Evolutionary conservation across 139 green algal species (phyloP).

Genomic region (Chlorella vulgaris): DNA sequence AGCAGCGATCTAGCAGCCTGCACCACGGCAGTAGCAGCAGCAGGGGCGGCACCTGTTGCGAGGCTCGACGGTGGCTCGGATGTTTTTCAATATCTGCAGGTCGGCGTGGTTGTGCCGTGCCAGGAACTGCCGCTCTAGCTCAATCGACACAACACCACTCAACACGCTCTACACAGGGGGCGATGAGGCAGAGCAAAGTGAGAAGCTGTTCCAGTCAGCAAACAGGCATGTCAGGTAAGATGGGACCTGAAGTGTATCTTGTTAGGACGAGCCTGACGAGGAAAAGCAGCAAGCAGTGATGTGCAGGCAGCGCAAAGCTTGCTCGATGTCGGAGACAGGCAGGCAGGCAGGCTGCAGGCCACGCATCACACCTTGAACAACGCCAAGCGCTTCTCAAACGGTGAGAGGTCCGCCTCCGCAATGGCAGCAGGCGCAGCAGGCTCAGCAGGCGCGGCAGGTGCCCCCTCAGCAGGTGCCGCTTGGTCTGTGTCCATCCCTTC

Average conservation of each 20-base stretch:
- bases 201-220: background rate
- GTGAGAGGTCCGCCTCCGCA: background rate
- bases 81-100: constrained; percentile 89
- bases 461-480: constrained; percentile 28
- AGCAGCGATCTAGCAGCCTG: background rate
- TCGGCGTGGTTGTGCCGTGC: constrained; percentile 85
- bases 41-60: constrained; percentile 32
- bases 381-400: constrained; percentile 2
- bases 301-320: no score
- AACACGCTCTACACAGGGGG: constrained; percentile 70
- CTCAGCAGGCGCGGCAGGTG: constrained; percentile 24
- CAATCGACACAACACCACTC: constrained; percentile 84
- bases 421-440: no score
- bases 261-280: no score
- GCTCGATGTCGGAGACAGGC: no score
- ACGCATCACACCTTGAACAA: constrained; percentile 13
- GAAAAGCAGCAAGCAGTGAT: no score
- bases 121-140: constrained; percentile 95
- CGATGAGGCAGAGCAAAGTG: background rate
- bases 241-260: no score
- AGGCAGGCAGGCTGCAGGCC: background rate
- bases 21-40: background rate
- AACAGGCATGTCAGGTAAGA: background rate
- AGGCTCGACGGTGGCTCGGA: constrained; percentile 84
- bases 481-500: constrained; percentile 27